Conservation (phyloP, 495 filamentous ascomycete species). For the Penicillium alfredii region DNA sequence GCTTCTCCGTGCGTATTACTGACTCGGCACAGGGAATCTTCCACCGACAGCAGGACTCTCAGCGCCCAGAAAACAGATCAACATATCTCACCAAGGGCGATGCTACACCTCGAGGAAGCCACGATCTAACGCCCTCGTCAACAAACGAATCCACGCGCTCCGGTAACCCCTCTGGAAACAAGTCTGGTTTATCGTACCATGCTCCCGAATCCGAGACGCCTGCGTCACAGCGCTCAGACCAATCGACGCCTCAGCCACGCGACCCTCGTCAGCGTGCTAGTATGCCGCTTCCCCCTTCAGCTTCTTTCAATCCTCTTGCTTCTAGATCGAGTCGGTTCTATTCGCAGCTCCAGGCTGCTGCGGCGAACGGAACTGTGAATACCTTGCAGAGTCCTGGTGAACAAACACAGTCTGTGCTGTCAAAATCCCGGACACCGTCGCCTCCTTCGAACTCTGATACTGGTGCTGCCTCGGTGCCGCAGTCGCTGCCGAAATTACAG, state of each 20-base stretch:
- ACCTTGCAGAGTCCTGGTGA: conserved; percentile 6
- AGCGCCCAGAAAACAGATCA: conserved; percentile 1
- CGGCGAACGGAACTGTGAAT: conserved; percentile 2
- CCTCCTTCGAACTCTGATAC: no score
- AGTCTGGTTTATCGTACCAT: conserved; percentile 7
- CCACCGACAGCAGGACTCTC: conserved; percentile 11
- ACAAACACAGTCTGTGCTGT: conserved; percentile 13
- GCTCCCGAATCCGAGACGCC: conserved; percentile 1
- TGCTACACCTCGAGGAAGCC: no score
- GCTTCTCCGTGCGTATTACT: no score
- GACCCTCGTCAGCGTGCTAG: conserved; percentile 11
- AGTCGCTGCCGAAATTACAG: no score
- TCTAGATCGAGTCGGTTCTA: conserved; percentile 20
- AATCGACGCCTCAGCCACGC: not conserved
- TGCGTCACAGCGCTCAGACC: conserved; percentile 1
- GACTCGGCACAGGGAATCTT: conserved; percentile 15
- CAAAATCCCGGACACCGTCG: conserved; percentile 9
- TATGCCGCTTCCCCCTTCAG: conserved; percentile 7
- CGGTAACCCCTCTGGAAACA: conserved; percentile 1
- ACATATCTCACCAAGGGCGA: not conserved
- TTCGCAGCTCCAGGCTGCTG: conserved; percentile 9
- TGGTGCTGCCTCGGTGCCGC: no score
- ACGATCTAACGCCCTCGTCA: not conserved
- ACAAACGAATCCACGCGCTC: no score
- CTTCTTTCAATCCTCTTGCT: conserved; percentile 5